Evolutionary conservation across 768 basidiomycete species (phyloP).

Genomic region (Suillus placidus): DNA sequence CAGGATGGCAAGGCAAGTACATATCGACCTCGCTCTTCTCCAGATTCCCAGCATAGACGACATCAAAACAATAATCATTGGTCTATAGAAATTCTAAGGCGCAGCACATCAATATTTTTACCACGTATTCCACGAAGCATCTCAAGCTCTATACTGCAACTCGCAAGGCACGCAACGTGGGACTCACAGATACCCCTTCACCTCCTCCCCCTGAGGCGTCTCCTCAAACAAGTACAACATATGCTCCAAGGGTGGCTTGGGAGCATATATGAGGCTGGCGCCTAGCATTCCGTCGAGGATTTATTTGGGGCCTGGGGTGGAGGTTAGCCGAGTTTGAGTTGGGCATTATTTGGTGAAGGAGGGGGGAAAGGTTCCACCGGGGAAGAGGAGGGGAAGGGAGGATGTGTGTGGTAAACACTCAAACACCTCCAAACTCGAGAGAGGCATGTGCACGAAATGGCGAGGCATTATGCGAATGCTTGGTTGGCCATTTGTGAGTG

Average conservation of each 20-base stretch:
- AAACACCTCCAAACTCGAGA: slow-evolving; percentile 97
- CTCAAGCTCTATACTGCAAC: not conserved
- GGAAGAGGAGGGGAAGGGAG: not conserved
- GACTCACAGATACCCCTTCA: slow-evolving; percentile 3
- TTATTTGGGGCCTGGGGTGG: slow-evolving; percentile 75
- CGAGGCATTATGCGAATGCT: slow-evolving; percentile 75
- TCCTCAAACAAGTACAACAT: slow-evolving; percentile 65
- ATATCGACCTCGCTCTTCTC: too few species aligned
- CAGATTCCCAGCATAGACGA: not conserved
- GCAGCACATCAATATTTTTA: not conserved
- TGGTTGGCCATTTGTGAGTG: slow-evolving; percentile 69
- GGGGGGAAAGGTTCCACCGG: too few species aligned
- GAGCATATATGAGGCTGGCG: slow-evolving; percentile 94
- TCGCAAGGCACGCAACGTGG: not conserved
- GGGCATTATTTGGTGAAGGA: too few species aligned
- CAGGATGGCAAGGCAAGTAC: too few species aligned
- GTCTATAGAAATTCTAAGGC: not conserved
- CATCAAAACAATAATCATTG: not conserved
- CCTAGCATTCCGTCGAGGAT: slow-evolving; percentile 98
- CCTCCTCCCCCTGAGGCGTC: slow-evolving; percentile 10
- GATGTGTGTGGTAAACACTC: slow-evolving; percentile 84
- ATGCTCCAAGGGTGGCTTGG: slow-evolving; percentile 88
- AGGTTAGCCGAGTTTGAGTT: not conserved
- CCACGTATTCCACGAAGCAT: not conserved
- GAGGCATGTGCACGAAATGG: slow-evolving; percentile 95